phyloP scores from a whole-genome alignment of 192 early-diverging fungal species.

The Cetraspora pellucida region DNA sequence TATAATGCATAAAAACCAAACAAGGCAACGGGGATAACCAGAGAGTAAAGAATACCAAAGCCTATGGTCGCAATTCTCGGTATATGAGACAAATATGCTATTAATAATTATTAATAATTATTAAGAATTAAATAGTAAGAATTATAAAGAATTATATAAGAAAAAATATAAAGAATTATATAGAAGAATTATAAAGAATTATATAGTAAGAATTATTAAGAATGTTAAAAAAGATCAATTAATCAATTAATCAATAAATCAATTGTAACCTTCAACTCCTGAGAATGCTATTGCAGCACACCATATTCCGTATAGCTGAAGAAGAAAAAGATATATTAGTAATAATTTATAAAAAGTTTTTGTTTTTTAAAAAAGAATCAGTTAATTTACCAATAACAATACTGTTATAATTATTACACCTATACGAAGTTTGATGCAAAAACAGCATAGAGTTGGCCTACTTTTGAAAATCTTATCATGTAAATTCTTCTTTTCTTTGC shows the following conservation, averaged over 20 bases:
- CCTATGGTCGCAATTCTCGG: not conserved
- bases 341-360: not conserved
- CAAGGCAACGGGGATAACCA: not conserved
- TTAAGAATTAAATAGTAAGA: too few species aligned
- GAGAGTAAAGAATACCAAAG: not conserved
- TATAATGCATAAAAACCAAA: not conserved
- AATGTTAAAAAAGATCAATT: too few species aligned
- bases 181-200: too few species aligned
- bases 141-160: too few species aligned
- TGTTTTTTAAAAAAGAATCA: not conserved
- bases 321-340: not conserved
- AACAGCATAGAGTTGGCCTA: not conserved
- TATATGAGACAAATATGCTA: not conserved
- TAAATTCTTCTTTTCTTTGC: too few species aligned
- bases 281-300: not conserved
- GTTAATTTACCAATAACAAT: not conserved
- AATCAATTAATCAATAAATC: not conserved
- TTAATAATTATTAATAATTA: too few species aligned
- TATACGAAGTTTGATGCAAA: not conserved
- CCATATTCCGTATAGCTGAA: not conserved
- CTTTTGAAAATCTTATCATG: not conserved
- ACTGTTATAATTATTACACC: not conserved
- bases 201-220: too few species aligned
- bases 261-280: not conserved
- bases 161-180: too few species aligned